Evolutionary conservation across 192 early-diverging fungal genomes (phyloP).

Genomic region (Podila clonocystis): DNA sequence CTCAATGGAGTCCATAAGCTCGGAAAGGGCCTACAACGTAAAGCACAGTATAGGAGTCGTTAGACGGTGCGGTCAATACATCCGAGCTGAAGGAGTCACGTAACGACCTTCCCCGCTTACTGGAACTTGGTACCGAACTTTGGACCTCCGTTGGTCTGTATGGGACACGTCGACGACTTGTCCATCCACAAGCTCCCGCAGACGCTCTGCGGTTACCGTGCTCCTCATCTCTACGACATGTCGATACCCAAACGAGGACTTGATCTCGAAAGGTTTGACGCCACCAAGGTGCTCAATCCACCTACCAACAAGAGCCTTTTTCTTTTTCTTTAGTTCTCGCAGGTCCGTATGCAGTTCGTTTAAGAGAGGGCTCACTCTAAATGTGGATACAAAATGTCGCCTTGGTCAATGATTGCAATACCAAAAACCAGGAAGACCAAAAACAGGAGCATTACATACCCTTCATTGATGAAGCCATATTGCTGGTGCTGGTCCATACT

Average conservation of each 20-base stretch:
- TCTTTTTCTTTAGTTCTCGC: slow-evolving; percentile 10
- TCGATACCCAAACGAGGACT: slow-evolving; percentile 47
- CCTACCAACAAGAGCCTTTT: slow-evolving; percentile 12
- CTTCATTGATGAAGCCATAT: slow-evolving; percentile 45
- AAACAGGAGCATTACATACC: not conserved
- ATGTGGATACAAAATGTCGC: not conserved
- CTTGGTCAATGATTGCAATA: not conserved
- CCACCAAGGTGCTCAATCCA: slow-evolving; percentile 39
- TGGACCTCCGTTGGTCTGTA: slow-evolving; percentile 22
- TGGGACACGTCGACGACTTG: slow-evolving; percentile 43
- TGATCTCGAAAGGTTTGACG: slow-evolving; percentile 36
- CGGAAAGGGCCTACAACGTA: slow-evolving; percentile 7
- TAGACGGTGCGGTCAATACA: not conserved
- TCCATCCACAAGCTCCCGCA: slow-evolving; percentile 16
- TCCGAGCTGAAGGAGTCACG: no score
- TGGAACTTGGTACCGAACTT: slow-evolving; percentile 41
- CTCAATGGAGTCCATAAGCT: slow-evolving; percentile 38
- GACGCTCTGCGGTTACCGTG: slow-evolving; percentile 20
- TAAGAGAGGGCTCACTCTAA: slow-evolving; percentile 20
- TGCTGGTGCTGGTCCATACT: slow-evolving; percentile 23
- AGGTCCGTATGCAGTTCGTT: slow-evolving; percentile 22
- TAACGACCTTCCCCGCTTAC: slow-evolving; percentile 1
- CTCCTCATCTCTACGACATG: slow-evolving; percentile 44
- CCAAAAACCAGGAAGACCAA: no score
- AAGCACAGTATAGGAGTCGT: not conserved